phyloP scores from a whole-genome alignment of 2,329 filamentous ascomycete species.

The Fusarium heterosporum region DNA sequence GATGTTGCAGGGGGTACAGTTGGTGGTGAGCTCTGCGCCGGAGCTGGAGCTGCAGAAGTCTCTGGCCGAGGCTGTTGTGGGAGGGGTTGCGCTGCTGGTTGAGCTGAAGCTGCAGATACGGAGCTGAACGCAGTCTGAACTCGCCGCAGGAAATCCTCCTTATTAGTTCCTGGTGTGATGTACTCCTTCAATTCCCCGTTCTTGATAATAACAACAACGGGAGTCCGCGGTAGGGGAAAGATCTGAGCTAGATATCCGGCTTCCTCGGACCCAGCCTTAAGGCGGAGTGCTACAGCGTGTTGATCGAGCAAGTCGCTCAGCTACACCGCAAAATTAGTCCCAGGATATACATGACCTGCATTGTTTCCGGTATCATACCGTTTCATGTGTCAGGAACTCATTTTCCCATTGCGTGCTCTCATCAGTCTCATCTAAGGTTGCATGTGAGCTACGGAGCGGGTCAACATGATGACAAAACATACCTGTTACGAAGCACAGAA shows the following conservation, averaged over 20 bases:
- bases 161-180: conserved; percentile 71
- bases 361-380: conserved; percentile 56
- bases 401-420: conserved; percentile 80
- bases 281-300: conserved; percentile 75
- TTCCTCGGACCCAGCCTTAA: conserved; percentile 80
- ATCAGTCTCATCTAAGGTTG: conserved; percentile 58
- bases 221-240: conserved; percentile 82
- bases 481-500: conserved; percentile 89
- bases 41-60: conserved; percentile 27
- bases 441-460: conserved; percentile 30
- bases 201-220: conserved; percentile 82
- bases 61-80: conserved; percentile 38
- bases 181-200: conserved; percentile 84
- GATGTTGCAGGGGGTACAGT: conserved; percentile 45
- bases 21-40: conserved; percentile 35
- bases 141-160: conserved; percentile 72
- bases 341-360: not conserved
- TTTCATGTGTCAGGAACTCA: conserved; percentile 70
- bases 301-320: conserved; percentile 66
- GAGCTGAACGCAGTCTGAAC: conserved; percentile 52
- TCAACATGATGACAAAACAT: conserved; percentile 43
- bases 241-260: conserved; percentile 85
- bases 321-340: conserved; percentile 53
- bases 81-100: conserved; percentile 28
- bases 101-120: conserved; percentile 32